A percentile compares a stretch with the other conserved stretches of the same genome.
phyloP scores from a whole-genome alignment of 768 basidiomycete species.

The Calvatia gigantea region DNA sequence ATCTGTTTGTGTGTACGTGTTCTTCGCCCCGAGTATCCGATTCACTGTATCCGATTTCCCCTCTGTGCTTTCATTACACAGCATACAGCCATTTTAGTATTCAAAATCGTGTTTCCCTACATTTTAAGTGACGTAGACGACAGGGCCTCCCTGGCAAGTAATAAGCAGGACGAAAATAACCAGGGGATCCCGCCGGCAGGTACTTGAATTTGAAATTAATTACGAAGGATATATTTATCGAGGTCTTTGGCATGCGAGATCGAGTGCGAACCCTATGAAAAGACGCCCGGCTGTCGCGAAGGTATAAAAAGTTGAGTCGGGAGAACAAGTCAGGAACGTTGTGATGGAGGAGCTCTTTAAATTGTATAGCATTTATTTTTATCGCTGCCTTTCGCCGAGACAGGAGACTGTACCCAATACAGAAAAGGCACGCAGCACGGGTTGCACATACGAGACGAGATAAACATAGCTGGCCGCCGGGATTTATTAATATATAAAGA shows the following conservation, averaged over 20 bases:
- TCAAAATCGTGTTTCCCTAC: not conserved
- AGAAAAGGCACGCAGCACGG: not conserved
- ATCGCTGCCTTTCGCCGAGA: not conserved
- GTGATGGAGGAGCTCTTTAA: constrained; percentile 5
- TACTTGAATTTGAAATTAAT: constrained; percentile 3
- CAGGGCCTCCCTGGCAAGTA: not conserved
- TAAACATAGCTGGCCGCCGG: constrained; percentile 3
- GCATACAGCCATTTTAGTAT: constrained; percentile 9
- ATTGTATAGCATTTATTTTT: constrained; percentile 5
- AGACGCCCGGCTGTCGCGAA: constrained; percentile 1
- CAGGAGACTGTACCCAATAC: not conserved
- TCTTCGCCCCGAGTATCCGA: not conserved
- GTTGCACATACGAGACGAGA: too few species aligned
- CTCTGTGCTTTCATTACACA: not conserved
- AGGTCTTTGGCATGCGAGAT: not conserved
- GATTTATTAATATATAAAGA: constrained; percentile 7
- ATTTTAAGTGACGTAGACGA: not conserved
- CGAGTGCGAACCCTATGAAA: not conserved
- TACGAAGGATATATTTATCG: constrained; percentile 6
- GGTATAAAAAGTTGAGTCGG: constrained; percentile 1
- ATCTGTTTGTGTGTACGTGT: not conserved
- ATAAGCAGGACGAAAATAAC: constrained; percentile 6
- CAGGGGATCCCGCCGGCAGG: constrained; percentile 5
- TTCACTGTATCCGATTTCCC: constrained; percentile 3
- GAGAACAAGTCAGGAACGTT: constrained; percentile 1